phyloP scores from a whole-genome alignment of 352 stramenopile species.

The Phytophthora pinifolia region DNA sequence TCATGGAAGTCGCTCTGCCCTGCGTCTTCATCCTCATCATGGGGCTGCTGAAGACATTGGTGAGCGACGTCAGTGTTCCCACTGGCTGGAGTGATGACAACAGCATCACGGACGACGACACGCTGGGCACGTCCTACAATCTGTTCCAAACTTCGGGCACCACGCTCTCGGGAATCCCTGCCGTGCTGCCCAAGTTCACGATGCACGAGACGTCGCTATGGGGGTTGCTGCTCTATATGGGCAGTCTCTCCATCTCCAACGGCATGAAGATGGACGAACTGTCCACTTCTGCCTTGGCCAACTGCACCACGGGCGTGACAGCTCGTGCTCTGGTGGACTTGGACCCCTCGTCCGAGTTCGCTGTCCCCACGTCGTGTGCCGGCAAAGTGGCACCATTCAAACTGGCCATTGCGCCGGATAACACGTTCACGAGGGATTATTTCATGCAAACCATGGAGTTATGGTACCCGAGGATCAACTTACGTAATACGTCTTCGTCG shows the following conservation, averaged over 20 bases:
- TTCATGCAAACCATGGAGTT: constrained; percentile 63
- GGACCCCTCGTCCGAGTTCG: constrained; percentile 35
- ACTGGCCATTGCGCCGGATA: constrained; percentile 59
- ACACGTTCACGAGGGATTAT: constrained; percentile 60
- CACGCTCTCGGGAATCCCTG: constrained; percentile 30
- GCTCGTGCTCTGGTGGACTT: constrained; percentile 33
- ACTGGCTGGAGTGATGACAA: constrained; percentile 48
- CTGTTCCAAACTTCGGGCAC: constrained; percentile 44
- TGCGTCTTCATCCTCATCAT: constrained; percentile 63
- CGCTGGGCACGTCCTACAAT: constrained; percentile 47
- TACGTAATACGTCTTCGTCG: constrained; percentile 25
- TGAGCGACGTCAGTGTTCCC: constrained; percentile 47
- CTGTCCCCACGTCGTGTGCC: constrained; percentile 35
- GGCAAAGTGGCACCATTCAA: constrained; percentile 59
- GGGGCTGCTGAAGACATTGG: constrained; percentile 52
- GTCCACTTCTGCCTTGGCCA: constrained; percentile 21
- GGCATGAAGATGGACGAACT: constrained; percentile 48
- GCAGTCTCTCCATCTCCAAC: constrained; percentile 38
- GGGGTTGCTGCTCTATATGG: constrained; percentile 53
- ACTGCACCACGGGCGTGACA: constrained; percentile 34
- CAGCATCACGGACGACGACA: constrained; percentile 21
- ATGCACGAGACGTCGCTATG: constrained; percentile 56
- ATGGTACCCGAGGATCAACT: constrained; percentile 48
- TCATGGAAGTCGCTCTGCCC: constrained; percentile 55
- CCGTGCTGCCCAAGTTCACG: constrained; percentile 45